Evolutionary conservation across 768 basidiomycete genomes (phyloP), one percentile per base, ranked within the genome.

Genomic region (Boletus tylopilopsis): DNA sequence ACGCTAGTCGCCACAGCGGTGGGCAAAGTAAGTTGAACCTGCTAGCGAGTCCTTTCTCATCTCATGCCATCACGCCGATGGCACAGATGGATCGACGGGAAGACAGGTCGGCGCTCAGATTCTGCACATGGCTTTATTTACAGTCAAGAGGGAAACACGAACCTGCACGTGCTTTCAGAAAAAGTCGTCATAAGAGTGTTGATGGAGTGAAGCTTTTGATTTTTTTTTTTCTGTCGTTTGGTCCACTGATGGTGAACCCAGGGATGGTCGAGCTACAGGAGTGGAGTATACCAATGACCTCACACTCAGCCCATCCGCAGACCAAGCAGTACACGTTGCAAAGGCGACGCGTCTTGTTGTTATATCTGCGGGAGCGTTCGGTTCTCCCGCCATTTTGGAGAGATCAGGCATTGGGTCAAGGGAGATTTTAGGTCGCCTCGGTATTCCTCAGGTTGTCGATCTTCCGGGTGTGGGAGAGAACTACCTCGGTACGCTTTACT

Each of bases 391-490:
- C 6, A 77, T 83, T 32, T 66, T 82, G 5, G 79, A 82, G 58
- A 71, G 80, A 36, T 85, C 83, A 3, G 86, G 90, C 11, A 84
- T 91, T 35, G 88, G 88, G 8, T 74, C 76, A 3, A 58, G 64
- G 18, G 59, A 66, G 2, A 55, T 84, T 34, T 68, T 90, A 34
- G 58, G 75, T 34, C 68, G 66, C 29, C 67, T 77, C 45, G 72
- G 71, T 11, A 76, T 91, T 27, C 56, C 67, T 7, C 70, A 73
- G 50, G 42, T 80, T 23, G 73, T 86, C 13, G 80, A 87, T 46
- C 76, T 90, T 13, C 85, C 87, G 1, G 84, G 84, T 16, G 87
- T 91, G 2, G 88, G 88, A 18, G 82, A 85, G 57, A 78, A 87
- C 55, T 80, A 78, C 48, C 72, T 75, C 64, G 80, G 80, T 77